Evolutionary conservation across 176 grass and related monocot species (phyloP).

Genomic region (Bonia amplexicaulis): DNA sequence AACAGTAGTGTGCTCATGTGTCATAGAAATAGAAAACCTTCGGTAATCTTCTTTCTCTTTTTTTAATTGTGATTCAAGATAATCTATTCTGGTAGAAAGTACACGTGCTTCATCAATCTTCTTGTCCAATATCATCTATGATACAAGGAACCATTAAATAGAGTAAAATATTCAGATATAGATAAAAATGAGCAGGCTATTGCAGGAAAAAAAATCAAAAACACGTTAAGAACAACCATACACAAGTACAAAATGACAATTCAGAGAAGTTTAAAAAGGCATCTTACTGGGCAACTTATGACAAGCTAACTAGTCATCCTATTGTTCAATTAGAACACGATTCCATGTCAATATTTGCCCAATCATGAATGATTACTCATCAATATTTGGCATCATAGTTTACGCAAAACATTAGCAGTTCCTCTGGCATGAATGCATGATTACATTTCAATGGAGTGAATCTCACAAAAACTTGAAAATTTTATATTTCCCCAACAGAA

Average conservation of each 20-base stretch:
- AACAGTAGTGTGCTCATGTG: background rate
- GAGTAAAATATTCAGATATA: constrained; percentile 4
- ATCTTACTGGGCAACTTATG: background rate
- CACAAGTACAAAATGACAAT: too few species aligned
- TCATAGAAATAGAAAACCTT: constrained; percentile 49
- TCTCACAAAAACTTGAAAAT: background rate
- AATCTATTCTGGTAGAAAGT: constrained; percentile 55
- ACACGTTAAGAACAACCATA: too few species aligned
- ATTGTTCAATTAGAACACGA: background rate
- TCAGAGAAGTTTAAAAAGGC: background rate
- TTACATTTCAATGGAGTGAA: background rate
- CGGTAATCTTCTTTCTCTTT: constrained; percentile 56
- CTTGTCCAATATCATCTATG: constrained; percentile 48
- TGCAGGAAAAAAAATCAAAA: background rate
- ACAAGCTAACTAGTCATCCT: background rate
- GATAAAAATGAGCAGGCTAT: background rate
- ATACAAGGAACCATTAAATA: constrained; percentile 11
- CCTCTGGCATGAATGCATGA: too few species aligned
- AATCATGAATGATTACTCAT: too few species aligned
- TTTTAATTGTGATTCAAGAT: constrained; percentile 64
- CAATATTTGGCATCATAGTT: too few species aligned
- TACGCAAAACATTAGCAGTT: too few species aligned
- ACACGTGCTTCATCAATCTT: constrained; percentile 52
- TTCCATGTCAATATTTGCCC: background rate
- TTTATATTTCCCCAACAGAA: constrained; percentile 9